Percentiles rank a stretch among this genome's conserved stretches.
phyloP scores from a whole-genome alignment of 2,329 filamentous ascomycete genomes.

The Pestalotiopsis sp. region DNA sequence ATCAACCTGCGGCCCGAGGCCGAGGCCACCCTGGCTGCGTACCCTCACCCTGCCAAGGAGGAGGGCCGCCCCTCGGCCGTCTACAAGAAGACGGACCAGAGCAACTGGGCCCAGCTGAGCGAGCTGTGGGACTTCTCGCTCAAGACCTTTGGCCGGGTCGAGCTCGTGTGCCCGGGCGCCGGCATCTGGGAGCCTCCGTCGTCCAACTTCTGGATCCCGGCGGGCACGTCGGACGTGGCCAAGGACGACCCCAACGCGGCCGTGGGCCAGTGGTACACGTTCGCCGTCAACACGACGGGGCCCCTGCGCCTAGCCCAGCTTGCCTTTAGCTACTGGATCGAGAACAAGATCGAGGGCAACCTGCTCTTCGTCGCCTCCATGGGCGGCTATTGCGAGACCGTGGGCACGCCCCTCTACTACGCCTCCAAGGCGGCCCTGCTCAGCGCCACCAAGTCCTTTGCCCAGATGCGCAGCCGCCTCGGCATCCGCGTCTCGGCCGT shows the following conservation, averaged over 20 bases:
- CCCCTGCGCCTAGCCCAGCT: constrained; percentile 26
- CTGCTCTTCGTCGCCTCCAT: constrained; percentile 29
- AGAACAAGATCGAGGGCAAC: constrained; percentile 25
- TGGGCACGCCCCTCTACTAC: constrained; percentile 32
- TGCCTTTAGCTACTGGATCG: constrained; percentile 32
- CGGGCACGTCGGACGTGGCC: constrained; percentile 18
- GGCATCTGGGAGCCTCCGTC: constrained; percentile 20
- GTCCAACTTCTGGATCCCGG: constrained; percentile 22
- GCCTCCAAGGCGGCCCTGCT: constrained; percentile 28
- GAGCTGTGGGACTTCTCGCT: constrained; percentile 22
- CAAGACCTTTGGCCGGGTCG: constrained; percentile 18
- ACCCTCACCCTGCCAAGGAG: constrained; percentile 13
- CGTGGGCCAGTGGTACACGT: constrained; percentile 19
- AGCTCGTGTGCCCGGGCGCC: constrained; percentile 26
- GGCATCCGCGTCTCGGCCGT: constrained; percentile 34
- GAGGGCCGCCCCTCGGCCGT: constrained; percentile 9
- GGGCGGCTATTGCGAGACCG: constrained; percentile 26
- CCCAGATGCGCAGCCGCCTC: constrained; percentile 29
- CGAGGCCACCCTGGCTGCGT: constrained; percentile 6
- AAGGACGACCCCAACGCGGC: constrained; percentile 18
- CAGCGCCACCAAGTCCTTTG: constrained; percentile 24
- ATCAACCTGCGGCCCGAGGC: constrained; percentile 5
- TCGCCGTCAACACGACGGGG: constrained; percentile 23
- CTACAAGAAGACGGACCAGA: constrained; percentile 20
- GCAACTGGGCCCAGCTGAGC: constrained; percentile 28